These are phyloP conservation scores for Alternaria arbusti DNA, from an alignment of 2,329 filamentous ascomycete genomes.

Conservation along the genomic window DNA sequence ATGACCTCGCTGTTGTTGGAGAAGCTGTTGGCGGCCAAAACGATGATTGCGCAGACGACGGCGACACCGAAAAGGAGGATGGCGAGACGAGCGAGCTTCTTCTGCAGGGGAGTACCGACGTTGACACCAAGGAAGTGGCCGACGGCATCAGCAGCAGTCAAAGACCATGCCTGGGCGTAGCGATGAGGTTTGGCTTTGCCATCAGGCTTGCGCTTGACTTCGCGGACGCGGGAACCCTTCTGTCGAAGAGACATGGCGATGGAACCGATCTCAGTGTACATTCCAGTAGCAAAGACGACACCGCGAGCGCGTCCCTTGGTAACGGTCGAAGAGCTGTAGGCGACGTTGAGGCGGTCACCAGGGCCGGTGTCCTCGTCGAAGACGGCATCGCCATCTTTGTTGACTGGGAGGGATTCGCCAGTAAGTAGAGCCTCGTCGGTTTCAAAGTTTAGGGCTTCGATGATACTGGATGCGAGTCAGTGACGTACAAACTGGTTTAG, in stretches of 20 bases:
- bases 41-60: constrained; percentile 38
- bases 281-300: constrained; percentile 70
- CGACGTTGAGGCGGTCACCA: constrained; percentile 72
- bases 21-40: constrained; percentile 44
- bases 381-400: constrained; percentile 63
- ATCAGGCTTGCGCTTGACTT: constrained; percentile 50
- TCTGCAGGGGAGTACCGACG: constrained; percentile 47
- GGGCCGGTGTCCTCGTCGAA: constrained; percentile 63
- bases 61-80: constrained; percentile 29
- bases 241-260: constrained; percentile 69
- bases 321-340: constrained; percentile 61
- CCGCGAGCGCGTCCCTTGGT: constrained; percentile 66
- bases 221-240: constrained; percentile 46
- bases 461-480: constrained; percentile 28
- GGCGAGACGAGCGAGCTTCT: constrained; percentile 45
- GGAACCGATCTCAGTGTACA: constrained; percentile 74
- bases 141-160: constrained; percentile 53
- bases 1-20: constrained; percentile 47
- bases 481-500: neutral
- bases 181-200: constrained; percentile 41
- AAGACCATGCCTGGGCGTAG: constrained; percentile 56
- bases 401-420: constrained; percentile 72
- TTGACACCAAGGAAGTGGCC: constrained; percentile 50
- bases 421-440: constrained; percentile 75
- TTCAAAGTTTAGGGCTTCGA: constrained; percentile 74